These are phyloP conservation scores for Torulaspora microellipsoides DNA, from an alignment of 805 yeast species.

Conservation along the genomic window DNA sequence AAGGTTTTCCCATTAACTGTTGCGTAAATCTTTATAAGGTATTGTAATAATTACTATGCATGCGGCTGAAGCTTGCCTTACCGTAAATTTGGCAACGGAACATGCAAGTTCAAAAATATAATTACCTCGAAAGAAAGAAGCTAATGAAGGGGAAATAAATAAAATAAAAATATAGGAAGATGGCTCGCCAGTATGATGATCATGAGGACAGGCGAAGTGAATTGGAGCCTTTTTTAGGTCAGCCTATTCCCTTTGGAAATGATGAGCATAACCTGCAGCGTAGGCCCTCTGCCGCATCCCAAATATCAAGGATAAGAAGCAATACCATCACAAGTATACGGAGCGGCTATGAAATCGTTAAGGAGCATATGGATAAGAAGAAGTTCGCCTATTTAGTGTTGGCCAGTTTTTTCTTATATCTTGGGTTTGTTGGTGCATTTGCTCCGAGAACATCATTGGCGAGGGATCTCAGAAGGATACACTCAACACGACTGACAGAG, in stretches of 20 bases:
- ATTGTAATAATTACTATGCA: too few relatives aligned
- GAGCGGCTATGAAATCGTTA: constrained; percentile 28
- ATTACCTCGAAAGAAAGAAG: too few relatives aligned
- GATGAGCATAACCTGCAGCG: constrained; percentile 1
- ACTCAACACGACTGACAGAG: constrained; percentile 58
- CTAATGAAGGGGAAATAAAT: too few relatives aligned
- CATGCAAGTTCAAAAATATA: too few relatives aligned
- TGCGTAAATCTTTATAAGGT: too few relatives aligned
- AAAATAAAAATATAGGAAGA: not conserved
- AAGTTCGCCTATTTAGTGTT: constrained; percentile 24
- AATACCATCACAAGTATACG: constrained; percentile 29
- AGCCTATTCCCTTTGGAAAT: constrained; percentile 5
- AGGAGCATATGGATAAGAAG: constrained; percentile 30
- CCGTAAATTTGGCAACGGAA: too few relatives aligned
- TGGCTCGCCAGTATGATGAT: constrained; percentile 1
- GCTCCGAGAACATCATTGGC: constrained; percentile 80
- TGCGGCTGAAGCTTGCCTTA: too few relatives aligned
- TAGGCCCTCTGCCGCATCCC: constrained; percentile 1
- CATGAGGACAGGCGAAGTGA: not conserved
- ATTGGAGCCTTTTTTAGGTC: constrained; percentile 5
- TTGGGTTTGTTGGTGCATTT: constrained; percentile 62
- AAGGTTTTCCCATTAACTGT: too few relatives aligned
- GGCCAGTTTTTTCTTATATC: constrained; percentile 26
- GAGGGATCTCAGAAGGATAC: constrained; percentile 73
- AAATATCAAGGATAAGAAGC: constrained; percentile 24